phyloP scores from a whole-genome alignment of 2,329 filamentous ascomycete species.

The Blastomyces emzantsi region DNA sequence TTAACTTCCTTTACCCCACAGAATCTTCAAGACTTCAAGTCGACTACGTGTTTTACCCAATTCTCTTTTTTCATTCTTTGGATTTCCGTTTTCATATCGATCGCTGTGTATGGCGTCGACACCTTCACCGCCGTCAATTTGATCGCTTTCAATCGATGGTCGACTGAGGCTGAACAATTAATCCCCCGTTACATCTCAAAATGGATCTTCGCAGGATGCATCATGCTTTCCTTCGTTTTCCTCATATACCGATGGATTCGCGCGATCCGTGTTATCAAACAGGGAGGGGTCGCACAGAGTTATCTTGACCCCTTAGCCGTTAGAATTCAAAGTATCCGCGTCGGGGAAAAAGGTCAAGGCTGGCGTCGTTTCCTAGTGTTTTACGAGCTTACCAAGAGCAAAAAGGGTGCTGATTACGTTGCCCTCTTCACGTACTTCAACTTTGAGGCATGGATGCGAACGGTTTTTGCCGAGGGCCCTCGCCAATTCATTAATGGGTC shows the following conservation, averaged over 20 bases:
- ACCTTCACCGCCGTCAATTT: conserved; percentile 90
- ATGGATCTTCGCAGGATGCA: conserved; percentile 92
- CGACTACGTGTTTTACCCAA: conserved; percentile 63
- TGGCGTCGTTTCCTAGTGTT: conserved; percentile 92
- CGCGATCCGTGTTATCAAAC: conserved; percentile 69
- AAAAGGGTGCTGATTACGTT: conserved; percentile 82
- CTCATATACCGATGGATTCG: conserved; percentile 70
- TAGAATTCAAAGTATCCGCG: conserved; percentile 71
- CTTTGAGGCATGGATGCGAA: conserved; percentile 72
- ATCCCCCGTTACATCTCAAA: conserved; percentile 72
- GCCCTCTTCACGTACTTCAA: conserved; percentile 87
- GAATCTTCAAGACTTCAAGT: conserved; percentile 68
- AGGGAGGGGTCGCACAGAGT: conserved; percentile 79
- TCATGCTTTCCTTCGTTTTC: conserved; percentile 81
- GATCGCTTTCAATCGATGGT: conserved; percentile 81
- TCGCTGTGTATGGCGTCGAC: conserved; percentile 82
- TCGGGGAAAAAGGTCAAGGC: conserved; percentile 60
- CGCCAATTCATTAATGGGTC: conserved; percentile 85
- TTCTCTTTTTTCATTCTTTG: conserved; percentile 81
- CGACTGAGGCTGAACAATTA: conserved; percentile 67
- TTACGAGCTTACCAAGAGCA: conserved; percentile 79
- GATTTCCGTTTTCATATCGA: conserved; percentile 66
- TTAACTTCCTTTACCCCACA: conserved; percentile 18
- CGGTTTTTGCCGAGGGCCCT: conserved; percentile 83
- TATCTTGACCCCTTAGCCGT: conserved; percentile 85